A percentile compares a stretch with the other conserved stretches of the same genome.
phyloP scores from a whole-genome alignment of 306 rosid species.

The Cucurbita argyrosperma region DNA sequence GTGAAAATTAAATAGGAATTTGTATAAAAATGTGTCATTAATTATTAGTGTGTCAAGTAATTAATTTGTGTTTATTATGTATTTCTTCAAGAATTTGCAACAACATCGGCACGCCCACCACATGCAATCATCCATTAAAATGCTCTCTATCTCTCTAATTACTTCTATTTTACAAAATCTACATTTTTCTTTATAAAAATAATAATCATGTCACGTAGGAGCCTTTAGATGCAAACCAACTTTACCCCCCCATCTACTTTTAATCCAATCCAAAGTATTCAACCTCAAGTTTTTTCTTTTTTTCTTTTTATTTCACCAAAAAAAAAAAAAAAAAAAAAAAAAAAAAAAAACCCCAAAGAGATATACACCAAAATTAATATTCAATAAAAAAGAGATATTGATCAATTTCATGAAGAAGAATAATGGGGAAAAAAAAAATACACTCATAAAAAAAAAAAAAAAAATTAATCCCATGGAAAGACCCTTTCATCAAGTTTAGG shows the following conservation, averaged over 20 bases:
- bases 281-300: not conserved
- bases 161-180: constrained; percentile 2
- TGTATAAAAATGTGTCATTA: no score
- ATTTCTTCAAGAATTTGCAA: not conserved
- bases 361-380: not conserved
- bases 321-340: not conserved
- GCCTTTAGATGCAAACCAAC: not conserved
- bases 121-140: not conserved
- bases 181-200: not conserved
- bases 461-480: not conserved
- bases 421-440: not conserved
- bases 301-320: not conserved
- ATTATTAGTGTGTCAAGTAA: no score
- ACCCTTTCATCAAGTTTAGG: constrained; percentile 1
- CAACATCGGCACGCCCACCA: not conserved
- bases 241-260: not conserved
- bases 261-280: not conserved
- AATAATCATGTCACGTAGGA: constrained; percentile 4
- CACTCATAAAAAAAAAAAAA: not conserved
- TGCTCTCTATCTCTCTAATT: not conserved
- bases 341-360: not conserved
- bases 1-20: no score
- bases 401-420: not conserved
- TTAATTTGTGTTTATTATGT: no score
- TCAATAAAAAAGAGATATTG: not conserved